A percentile compares a stretch with the other conserved stretches of the same genome.
Evolutionary conservation across 305 asterid genomes (phyloP).

Genomic region (Fraxinus angustifolia): DNA sequence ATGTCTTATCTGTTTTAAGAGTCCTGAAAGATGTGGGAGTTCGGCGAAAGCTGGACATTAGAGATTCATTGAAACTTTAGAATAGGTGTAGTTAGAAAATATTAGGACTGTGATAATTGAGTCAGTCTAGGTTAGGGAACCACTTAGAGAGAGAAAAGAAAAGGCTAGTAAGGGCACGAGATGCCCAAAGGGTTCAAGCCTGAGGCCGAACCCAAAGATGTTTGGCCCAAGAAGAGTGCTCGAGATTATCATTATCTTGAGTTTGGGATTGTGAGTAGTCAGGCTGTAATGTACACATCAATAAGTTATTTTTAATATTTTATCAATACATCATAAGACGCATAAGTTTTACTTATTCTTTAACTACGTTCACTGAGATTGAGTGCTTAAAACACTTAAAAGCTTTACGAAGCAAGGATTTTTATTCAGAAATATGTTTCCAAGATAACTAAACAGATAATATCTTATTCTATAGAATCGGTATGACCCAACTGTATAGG

Average conservation of each 20-base stretch:
- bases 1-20: not conserved
- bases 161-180: not conserved
- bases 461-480: not conserved
- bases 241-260: not conserved
- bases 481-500: not conserved
- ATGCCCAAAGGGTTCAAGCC: not conserved
- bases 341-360: not conserved
- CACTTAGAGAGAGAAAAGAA: not conserved
- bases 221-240: not conserved
- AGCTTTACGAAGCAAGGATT: not conserved
- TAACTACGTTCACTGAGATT: not conserved
- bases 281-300: not conserved
- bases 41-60: not conserved
- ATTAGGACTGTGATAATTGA: not conserved
- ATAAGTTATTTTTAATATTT: not conserved
- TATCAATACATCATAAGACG: not conserved
- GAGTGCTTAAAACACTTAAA: not conserved
- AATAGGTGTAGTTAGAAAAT: not conserved
- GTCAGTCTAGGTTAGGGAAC: not conserved
- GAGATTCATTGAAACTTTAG: not conserved
- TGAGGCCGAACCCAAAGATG: not conserved
- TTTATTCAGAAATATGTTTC: no score
- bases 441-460: not conserved
- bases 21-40: not conserved
- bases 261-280: not conserved